Conservation (phyloP, 768 basidiomycete genomes). For the Mycena amicta region DNA sequence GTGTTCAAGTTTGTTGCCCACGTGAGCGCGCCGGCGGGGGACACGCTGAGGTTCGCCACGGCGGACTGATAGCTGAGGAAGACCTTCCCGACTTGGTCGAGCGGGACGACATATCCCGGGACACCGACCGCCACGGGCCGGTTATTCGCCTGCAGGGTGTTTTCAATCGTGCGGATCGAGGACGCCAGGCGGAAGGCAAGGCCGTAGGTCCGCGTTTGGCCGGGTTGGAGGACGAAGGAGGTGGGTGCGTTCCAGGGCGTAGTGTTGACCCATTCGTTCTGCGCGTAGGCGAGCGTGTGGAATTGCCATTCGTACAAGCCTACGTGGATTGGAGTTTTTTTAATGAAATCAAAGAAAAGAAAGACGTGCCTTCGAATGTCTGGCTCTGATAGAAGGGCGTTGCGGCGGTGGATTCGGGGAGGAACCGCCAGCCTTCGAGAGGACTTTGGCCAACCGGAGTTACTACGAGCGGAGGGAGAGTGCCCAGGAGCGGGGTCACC, state of each 20-base stretch:
- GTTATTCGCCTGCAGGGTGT: slow-evolving; percentile 39
- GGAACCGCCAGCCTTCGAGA: slow-evolving; percentile 62
- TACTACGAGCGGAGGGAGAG: slow-evolving; percentile 53
- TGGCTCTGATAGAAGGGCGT: slow-evolving; percentile 58
- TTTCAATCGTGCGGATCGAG: slow-evolving; percentile 53
- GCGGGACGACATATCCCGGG: slow-evolving; percentile 55
- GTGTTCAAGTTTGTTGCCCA: slow-evolving; percentile 47
- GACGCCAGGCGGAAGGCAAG: slow-evolving; percentile 52
- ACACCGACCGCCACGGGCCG: slow-evolving; percentile 55
- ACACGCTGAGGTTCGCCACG: slow-evolving; percentile 45
- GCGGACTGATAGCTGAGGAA: slow-evolving; percentile 49
- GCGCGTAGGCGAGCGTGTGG: slow-evolving; percentile 57
- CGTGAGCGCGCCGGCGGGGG: slow-evolving; percentile 48
- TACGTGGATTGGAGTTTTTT: background rate
- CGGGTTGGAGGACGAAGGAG: slow-evolving; percentile 47
- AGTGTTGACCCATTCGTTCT: slow-evolving; percentile 54
- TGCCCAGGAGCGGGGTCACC: slow-evolving; percentile 56
- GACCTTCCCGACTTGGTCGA: slow-evolving; percentile 51
- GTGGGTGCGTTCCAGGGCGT: slow-evolving; percentile 60
- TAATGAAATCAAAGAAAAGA: too few relatives aligned
- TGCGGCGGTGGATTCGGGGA: slow-evolving; percentile 49
- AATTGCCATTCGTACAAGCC: slow-evolving; percentile 61
- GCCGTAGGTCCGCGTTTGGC: slow-evolving; percentile 54
- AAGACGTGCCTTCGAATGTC: slow-evolving; percentile 48
- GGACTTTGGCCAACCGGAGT: slow-evolving; percentile 48